Evolutionary conservation across 1,284 basidiomycete species (phyloP).

Genomic region (Malassezia yamatoensis): DNA sequence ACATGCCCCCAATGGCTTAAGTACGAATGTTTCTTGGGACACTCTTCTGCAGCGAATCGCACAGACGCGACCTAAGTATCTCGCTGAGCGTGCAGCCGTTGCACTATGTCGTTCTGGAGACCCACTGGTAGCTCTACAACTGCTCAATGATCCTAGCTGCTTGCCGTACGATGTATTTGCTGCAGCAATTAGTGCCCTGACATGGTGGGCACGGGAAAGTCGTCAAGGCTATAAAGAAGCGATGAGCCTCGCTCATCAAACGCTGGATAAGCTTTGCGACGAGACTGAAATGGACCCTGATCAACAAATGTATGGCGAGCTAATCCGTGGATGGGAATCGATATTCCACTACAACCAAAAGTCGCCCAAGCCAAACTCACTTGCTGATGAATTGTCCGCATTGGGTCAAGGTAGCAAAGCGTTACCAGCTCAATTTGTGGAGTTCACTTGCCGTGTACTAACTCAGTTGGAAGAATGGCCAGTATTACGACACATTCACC

Average conservation of each 20-base stretch:
- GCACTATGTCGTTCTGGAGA: constrained; percentile 2
- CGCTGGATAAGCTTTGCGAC: not conserved
- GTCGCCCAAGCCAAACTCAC: not conserved
- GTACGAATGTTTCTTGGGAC: not conserved
- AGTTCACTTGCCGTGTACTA: not conserved
- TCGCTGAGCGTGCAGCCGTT: constrained; percentile 8
- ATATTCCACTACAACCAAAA: not conserved
- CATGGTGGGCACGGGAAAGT: constrained; percentile 8
- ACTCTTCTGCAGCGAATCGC: not conserved
- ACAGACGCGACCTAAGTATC: not conserved
- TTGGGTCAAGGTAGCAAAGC: not conserved
- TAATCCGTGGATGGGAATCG: constrained; percentile 7
- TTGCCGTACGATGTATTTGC: constrained; percentile 14
- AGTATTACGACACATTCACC: not conserved
- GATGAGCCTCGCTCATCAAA: not conserved
- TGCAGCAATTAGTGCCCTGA: constrained; percentile 7
- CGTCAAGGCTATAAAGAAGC: not conserved
- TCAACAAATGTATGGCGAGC: constrained; percentile 16
- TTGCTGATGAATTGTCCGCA: not conserved
- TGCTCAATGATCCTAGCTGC: not conserved
- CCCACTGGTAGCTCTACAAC: not conserved
- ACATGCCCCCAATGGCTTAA: too few species aligned
- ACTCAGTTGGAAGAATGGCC: not conserved
- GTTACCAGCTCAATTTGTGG: not conserved
- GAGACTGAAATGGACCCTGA: constrained; percentile 1